Evolutionary conservation across 1,284 basidiomycete genomes (phyloP).

Genomic region (Ceratobasidium sp.): DNA sequence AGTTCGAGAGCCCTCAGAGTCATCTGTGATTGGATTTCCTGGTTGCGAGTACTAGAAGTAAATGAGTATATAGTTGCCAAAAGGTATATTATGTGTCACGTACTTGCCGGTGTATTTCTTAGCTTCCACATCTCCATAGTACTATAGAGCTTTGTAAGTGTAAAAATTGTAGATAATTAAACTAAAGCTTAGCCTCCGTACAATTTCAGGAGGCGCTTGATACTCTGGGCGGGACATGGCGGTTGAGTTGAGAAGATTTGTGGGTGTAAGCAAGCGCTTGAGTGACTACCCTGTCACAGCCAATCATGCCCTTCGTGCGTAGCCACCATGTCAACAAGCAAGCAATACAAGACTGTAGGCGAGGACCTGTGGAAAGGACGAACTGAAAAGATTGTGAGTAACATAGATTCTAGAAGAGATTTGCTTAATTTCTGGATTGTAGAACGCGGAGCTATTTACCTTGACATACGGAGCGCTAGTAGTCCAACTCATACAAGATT

Average conservation of each 20-base stretch:
- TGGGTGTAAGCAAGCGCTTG: conserved; percentile 13
- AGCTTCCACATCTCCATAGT: conserved; percentile 96
- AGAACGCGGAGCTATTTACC: conserved; percentile 98
- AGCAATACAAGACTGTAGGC: conserved; percentile 83
- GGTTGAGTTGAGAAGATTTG: conserved; percentile 20
- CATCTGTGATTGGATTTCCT: conserved; percentile 98
- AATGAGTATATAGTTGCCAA: conserved; percentile 14
- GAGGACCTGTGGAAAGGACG: conserved; percentile 93
- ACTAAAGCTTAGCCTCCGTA: conserved; percentile 57
- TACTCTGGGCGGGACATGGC: conserved; percentile 95
- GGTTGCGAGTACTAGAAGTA: conserved; percentile 84
- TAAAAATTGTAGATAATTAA: neutral
- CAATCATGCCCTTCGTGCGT: conserved; percentile 6
- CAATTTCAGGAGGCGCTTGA: conserved; percentile 95
- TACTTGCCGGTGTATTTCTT: conserved; percentile 97
- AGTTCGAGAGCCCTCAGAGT: conserved; percentile 95
- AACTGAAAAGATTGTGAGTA: conserved; percentile 87
- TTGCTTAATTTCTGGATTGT: neutral
- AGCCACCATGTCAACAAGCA: conserved; percentile 51
- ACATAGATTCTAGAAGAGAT: neutral
- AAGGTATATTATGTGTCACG: conserved; percentile 48
- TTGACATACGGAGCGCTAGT: conserved; percentile 98
- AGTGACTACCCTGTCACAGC: conserved; percentile 25
- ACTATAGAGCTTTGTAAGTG: conserved; percentile 63
- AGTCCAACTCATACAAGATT: conserved; percentile 98